These are phyloP conservation scores for Dactylellina sp. DNA, from an alignment of 2,329 filamentous ascomycete species.

Conservation along the genomic window DNA sequence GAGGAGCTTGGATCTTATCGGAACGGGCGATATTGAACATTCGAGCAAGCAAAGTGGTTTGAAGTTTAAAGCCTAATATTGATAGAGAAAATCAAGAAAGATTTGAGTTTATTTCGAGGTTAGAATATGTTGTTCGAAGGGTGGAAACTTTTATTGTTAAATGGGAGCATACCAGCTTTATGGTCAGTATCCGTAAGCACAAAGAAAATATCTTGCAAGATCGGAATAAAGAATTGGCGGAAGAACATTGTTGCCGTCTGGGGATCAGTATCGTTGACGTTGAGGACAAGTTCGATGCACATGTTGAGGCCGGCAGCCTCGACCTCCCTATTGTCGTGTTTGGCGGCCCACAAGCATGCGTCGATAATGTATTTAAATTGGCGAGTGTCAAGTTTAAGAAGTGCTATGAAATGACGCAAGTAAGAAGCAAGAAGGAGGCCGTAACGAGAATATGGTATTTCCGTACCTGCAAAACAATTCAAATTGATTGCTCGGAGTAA, in stretches of 20 bases:
- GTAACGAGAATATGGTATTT: background rate
- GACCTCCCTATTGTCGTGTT: constrained; percentile 98
- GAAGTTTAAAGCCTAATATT: constrained; percentile 84
- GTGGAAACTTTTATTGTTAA: no score
- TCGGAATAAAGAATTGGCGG: constrained; percentile 95
- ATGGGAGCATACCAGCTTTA: constrained; percentile 72
- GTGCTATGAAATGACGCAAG: constrained; percentile 66
- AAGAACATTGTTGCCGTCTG: constrained; percentile 94
- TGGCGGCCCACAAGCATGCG: constrained; percentile 99
- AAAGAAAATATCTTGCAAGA: constrained; percentile 97
- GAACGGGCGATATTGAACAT: constrained; percentile 96
- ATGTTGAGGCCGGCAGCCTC: constrained; percentile 96
- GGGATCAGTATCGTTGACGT: constrained; percentile 91
- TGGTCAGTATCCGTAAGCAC: constrained; percentile 97
- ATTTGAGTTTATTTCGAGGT: no score
- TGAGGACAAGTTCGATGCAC: constrained; percentile 96
- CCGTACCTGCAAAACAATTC: constrained; percentile 86
- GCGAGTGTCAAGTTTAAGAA: constrained; percentile 91
- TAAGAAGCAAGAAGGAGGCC: background rate
- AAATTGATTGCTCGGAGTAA: constrained; percentile 94
- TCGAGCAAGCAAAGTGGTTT: constrained; percentile 90
- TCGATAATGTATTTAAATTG: constrained; percentile 99
- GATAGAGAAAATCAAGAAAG: background rate
- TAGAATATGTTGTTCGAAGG: no score
- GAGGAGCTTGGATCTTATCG: constrained; percentile 90